Conservation (phyloP, 805 yeast genomes). For the Torulaspora indica region DNA sequence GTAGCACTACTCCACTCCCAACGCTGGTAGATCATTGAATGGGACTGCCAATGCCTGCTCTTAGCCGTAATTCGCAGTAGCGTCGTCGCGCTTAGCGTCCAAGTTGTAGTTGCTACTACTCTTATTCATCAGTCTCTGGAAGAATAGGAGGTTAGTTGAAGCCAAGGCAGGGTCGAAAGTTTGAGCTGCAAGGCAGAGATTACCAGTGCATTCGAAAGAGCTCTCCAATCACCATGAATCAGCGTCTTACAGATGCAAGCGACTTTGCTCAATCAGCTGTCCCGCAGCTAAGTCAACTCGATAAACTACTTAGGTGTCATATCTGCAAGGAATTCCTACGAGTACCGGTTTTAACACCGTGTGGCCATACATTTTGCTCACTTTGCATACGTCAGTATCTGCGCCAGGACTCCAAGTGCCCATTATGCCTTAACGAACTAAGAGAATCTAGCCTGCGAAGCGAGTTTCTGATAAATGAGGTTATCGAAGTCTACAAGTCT, state of each 20-base stretch:
- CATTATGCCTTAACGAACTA: constrained; percentile 67
- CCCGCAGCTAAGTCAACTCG: constrained; percentile 58
- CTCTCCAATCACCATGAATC: constrained; percentile 13
- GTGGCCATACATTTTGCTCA: constrained; percentile 89
- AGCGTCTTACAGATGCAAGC: constrained; percentile 52
- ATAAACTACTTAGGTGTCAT: constrained; percentile 71
- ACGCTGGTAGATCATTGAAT: neutral
- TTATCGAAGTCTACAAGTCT: constrained; percentile 48
- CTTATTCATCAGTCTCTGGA: neutral
- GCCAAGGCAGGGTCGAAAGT: no score
- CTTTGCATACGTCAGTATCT: constrained; percentile 74
- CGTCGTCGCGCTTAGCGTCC: neutral
- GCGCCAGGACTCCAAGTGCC: constrained; percentile 59
- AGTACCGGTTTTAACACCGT: constrained; percentile 78
- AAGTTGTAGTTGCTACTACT: neutral
- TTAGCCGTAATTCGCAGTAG: neutral
- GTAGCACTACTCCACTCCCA: no score
- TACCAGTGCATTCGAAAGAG: neutral
- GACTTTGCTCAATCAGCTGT: constrained; percentile 59
- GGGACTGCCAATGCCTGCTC: neutral
- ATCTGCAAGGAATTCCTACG: constrained; percentile 78
- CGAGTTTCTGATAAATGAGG: constrained; percentile 66
- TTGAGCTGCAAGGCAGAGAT: neutral
- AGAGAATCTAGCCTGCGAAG: constrained; percentile 66
- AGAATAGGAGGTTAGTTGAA: neutral